Evolutionary conservation across 768 basidiomycete genomes (phyloP).

Genomic region (Suillus subalutaceus): DNA sequence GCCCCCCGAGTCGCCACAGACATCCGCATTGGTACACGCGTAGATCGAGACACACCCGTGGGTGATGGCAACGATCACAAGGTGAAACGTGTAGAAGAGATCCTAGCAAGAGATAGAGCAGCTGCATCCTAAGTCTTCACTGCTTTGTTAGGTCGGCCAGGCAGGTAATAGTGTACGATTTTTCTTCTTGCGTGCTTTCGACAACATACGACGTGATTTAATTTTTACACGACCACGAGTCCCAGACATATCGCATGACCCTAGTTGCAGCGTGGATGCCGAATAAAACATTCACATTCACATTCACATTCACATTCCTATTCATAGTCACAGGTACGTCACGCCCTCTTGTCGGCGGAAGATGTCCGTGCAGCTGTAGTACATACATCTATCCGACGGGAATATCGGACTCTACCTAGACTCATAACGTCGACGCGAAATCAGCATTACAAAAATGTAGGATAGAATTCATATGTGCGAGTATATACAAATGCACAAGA

Average conservation of each 20-base stretch:
- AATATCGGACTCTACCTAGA: not conserved
- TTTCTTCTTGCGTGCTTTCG: not conserved
- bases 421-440: not conserved
- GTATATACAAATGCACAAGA: not conserved
- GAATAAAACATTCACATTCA: too few relatives aligned
- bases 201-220: not conserved
- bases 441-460: not conserved
- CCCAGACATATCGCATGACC: not conserved
- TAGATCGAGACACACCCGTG: conserved; percentile 61
- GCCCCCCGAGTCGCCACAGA: conserved; percentile 84
- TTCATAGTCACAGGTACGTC: not conserved
- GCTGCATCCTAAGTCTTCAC: conserved; percentile 5
- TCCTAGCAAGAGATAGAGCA: conserved; percentile 50
- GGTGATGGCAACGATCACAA: conserved; percentile 81
- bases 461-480: not conserved
- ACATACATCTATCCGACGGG: not conserved
- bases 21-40: conserved; percentile 91
- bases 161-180: not conserved
- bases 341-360: not conserved
- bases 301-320: too few relatives aligned
- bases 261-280: not conserved
- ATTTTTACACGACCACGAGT: not conserved
- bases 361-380: not conserved
- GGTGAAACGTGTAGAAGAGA: conserved; percentile 78
- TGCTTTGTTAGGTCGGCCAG: not conserved